Evolutionary conservation across 2,329 filamentous ascomycete genomes (phyloP).

Genomic region (Colletotrichum orchidophilum): DNA sequence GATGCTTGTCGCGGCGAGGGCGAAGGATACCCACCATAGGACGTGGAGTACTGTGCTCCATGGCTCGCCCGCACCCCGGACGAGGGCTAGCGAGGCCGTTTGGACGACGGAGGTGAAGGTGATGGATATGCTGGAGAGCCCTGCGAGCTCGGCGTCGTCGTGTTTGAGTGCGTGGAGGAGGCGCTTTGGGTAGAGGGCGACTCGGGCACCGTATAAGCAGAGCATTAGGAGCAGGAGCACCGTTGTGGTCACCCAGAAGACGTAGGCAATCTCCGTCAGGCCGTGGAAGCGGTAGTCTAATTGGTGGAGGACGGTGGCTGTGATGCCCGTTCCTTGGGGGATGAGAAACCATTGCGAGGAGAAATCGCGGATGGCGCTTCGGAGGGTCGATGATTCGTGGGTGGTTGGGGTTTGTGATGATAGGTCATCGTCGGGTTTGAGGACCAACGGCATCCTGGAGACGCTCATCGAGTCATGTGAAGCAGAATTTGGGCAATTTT

Average conservation of each 20-base stretch:
- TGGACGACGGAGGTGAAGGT: constrained; percentile 41
- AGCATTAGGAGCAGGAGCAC: constrained; percentile 42
- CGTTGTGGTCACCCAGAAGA: constrained; percentile 50
- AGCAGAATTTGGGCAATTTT: background rate
- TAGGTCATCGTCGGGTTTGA: background rate
- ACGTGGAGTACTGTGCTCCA: constrained; percentile 43
- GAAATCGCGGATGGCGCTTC: constrained; percentile 43
- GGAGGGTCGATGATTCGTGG: background rate
- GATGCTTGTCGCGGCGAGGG: constrained; percentile 43
- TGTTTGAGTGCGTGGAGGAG: constrained; percentile 41
- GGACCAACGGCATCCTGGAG: background rate
- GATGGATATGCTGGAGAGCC: constrained; percentile 49
- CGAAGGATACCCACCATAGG: constrained; percentile 52
- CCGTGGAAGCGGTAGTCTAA: constrained; percentile 51
- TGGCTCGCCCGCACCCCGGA: constrained; percentile 14
- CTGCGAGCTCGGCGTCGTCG: constrained; percentile 46
- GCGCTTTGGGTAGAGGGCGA: constrained; percentile 42
- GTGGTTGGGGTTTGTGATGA: background rate
- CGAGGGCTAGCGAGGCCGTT: constrained; percentile 38
- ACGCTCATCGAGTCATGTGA: background rate
- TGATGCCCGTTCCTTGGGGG: constrained; percentile 48
- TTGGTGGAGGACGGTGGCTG: constrained; percentile 46
- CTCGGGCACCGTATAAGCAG: constrained; percentile 43
- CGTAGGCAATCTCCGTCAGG: constrained; percentile 45
- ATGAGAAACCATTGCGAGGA: constrained; percentile 48